Evolutionary conservation across 805 yeast species (phyloP), one percentile per base, ranked within the genome.

Genomic region (Yarrowia yakushimensis): DNA sequence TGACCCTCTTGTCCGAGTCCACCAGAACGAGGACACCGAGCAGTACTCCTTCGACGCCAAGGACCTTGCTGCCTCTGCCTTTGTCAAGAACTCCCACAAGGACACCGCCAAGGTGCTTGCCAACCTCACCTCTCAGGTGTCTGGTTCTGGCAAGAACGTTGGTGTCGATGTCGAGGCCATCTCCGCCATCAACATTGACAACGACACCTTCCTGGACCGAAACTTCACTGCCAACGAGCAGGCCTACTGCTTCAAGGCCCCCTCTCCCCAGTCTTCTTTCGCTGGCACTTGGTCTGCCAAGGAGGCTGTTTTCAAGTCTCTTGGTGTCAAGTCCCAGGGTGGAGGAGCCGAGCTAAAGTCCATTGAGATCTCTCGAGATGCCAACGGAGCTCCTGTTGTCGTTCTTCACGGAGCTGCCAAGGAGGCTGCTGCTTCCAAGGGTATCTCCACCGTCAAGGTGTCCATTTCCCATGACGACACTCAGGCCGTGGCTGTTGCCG

Each of bases 251-350:
- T 68, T 75, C 65, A 72, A 78, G 33, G 85, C 97, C 31, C 80
- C 97, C 43, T 81, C 81, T 67, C 89, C 94, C 59, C 88, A 85
- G 71, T 90, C 98, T 13, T 90, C 97, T 3, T 94, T 82, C 76
- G 91, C 99, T 27, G 99, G 99, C 52, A 88, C 96, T 45, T 94
- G 99, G 99, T 90, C 97, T 30, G 99, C 99, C 46, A 94, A 94
- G 78, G 99, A 94, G 79, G 99, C 99, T 43, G 97, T 92, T 34
- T 94, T 94, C 86, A 94, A 94, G 80, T 89, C 97, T 18, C 80
- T 94, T 72, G 92, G 94, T 65, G 96, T 90, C 66, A 82, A 83
- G 71, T 85, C 96, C 50, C 83, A 85, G 73, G 99, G 99, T 65
- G 97, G 93, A 15, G 99, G 98, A 65, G 98, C 99, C 37, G 81